Conservation (phyloP, 2,329 filamentous ascomycete species). For the Aspergillus latus region DNA sequence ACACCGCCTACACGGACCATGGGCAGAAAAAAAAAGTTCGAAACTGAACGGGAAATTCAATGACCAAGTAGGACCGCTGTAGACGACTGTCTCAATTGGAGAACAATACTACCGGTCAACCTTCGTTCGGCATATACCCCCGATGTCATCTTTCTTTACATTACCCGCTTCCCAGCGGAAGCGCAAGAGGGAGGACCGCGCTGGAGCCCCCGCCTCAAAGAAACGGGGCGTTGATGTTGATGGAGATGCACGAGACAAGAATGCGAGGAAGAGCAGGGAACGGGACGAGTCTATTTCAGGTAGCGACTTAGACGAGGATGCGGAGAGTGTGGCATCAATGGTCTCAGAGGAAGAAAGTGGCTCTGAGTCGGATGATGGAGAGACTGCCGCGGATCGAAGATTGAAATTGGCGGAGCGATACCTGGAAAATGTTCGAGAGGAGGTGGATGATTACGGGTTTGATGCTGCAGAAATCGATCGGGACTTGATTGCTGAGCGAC, state of each 20-base stretch:
- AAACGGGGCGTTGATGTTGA: conserved; percentile 45
- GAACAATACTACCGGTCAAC: conserved; percentile 1
- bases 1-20: conserved; percentile 30
- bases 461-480: conserved; percentile 92
- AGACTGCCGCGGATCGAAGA: conserved; percentile 86
- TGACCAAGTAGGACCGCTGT: neutral
- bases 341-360: conserved; percentile 52
- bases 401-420: conserved; percentile 88
- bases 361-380: conserved; percentile 70
- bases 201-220: conserved; percentile 45
- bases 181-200: conserved; percentile 68
- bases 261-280: conserved; percentile 47
- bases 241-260: conserved; percentile 32
- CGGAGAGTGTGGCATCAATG: conserved; percentile 49
- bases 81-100: conserved; percentile 8
- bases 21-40: conserved; percentile 38
- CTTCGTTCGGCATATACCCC: neutral
- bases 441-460: conserved; percentile 82
- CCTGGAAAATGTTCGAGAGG: conserved; percentile 81
- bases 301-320: conserved; percentile 72
- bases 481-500: conserved; percentile 83
- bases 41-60: conserved; percentile 15
- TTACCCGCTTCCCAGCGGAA: conserved; percentile 84
- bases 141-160: conserved; percentile 98
- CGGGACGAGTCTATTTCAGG: conserved; percentile 83